phyloP scores from a whole-genome alignment of 345 rosid species.

The Carallia pectinifolia region DNA sequence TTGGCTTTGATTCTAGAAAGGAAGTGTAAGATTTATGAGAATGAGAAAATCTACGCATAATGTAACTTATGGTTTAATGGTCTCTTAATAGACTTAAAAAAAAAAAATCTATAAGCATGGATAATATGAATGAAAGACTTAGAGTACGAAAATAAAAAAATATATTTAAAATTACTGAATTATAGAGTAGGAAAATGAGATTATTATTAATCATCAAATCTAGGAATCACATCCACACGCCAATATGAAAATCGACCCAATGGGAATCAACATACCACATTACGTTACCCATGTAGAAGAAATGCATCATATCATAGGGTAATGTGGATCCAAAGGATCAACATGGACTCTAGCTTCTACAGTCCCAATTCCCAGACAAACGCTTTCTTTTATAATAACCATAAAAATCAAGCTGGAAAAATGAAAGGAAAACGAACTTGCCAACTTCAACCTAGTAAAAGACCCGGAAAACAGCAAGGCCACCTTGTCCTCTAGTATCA shows the following conservation, averaged over 20 bases:
- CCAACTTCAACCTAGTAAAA: conserved; percentile 7
- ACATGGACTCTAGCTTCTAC: not conserved
- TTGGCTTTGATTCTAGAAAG: too few species aligned
- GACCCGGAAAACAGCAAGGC: not conserved
- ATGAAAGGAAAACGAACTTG: not conserved
- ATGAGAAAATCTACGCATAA: too few species aligned
- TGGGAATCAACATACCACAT: not conserved
- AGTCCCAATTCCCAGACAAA: not conserved
- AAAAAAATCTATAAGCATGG: too few species aligned
- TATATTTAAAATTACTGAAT: too few species aligned
- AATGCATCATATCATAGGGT: not conserved
- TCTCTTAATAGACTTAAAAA: too few species aligned
- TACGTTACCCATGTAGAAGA: not conserved
- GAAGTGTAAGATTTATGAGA: too few species aligned
- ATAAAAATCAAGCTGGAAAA: not conserved
- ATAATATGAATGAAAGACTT: too few species aligned
- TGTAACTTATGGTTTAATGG: too few species aligned
- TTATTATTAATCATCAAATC: too few species aligned
- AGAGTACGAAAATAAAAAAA: too few species aligned
- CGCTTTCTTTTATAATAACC: not conserved
- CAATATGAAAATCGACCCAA: not conserved
- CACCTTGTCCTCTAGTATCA: not conserved
- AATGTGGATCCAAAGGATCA: not conserved
- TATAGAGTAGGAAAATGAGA: too few species aligned
- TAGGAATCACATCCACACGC: too few species aligned